Percentiles rank a stretch among this genome's conserved stretches.
Evolutionary conservation across 148 eudicot species (phyloP).

Genomic region (Talinum fruticosum): DNA sequence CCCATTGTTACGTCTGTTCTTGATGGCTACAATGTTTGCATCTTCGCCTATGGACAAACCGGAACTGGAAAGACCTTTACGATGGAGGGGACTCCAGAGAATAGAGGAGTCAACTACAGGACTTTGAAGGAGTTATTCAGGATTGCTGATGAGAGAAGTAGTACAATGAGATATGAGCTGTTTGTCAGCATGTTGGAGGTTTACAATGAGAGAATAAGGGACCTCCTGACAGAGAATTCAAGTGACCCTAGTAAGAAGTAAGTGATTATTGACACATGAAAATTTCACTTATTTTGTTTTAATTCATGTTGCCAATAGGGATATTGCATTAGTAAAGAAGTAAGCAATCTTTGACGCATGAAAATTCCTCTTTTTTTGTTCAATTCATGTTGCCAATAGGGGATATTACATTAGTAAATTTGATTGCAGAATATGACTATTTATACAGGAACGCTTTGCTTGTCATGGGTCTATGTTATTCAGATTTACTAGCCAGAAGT

Average conservation of each 20-base stretch:
- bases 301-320: neutral
- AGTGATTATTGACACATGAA: slow-evolving; percentile 14
- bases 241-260: slow-evolving; percentile 71
- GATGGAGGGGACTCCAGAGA: slow-evolving; percentile 90
- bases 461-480: too few species aligned
- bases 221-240: slow-evolving; percentile 72
- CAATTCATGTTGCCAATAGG: neutral
- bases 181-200: slow-evolving; percentile 98
- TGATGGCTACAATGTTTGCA: slow-evolving; percentile 92
- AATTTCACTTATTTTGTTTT: neutral
- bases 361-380: neutral
- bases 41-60: slow-evolving; percentile 97
- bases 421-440: neutral
- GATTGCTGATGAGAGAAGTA: slow-evolving; percentile 53
- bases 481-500: neutral
- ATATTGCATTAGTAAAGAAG: slow-evolving; percentile 31
- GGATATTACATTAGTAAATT: neutral
- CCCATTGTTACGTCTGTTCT: slow-evolving; percentile 80
- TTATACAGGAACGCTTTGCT: neutral
- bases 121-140: slow-evolving; percentile 80
- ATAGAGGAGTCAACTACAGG: slow-evolving; percentile 90
- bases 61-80: slow-evolving; percentile 98
- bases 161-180: slow-evolving; percentile 67
- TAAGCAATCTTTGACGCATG: slow-evolving; percentile 29
- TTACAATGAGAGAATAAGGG: slow-evolving; percentile 90